These are phyloP conservation scores for Marsdenia floribunda DNA, from an alignment of 257 asterid species.

Conservation along the genomic window DNA sequence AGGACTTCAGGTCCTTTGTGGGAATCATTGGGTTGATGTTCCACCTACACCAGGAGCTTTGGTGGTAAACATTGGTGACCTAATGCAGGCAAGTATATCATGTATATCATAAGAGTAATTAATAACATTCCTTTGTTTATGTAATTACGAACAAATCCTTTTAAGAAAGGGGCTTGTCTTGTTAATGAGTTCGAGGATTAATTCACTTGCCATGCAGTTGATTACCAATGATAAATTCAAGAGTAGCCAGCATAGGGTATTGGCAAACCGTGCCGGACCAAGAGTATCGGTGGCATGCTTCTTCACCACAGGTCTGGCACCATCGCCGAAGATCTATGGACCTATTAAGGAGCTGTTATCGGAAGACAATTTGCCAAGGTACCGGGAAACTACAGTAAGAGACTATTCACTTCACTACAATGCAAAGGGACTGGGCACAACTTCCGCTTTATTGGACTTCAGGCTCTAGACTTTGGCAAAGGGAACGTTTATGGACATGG, in stretches of 20 bases:
- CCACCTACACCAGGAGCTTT: constrained; percentile 19
- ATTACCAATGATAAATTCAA: constrained; percentile 47
- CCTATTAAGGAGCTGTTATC: constrained; percentile 49
- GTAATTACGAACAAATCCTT: no score
- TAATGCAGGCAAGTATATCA: constrained; percentile 11
- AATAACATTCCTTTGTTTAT: no score
- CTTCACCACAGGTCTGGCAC: constrained; percentile 40
- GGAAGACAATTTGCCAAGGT: constrained; percentile 39
- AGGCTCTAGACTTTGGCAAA: constrained; percentile 20
- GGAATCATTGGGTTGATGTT: constrained; percentile 18
- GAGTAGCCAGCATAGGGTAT: constrained; percentile 43
- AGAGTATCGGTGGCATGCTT: constrained; percentile 51
- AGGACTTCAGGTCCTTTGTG: constrained; percentile 17
- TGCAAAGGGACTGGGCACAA: constrained; percentile 42
- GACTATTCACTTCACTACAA: constrained; percentile 41
- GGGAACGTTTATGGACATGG: neutral
- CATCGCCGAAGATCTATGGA: constrained; percentile 34
- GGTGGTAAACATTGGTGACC: constrained; percentile 16
- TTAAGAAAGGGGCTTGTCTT: no score
- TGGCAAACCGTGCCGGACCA: constrained; percentile 37
- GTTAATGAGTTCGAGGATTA: no score
- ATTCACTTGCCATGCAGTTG: constrained; percentile 26
- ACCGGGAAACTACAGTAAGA: constrained; percentile 36
- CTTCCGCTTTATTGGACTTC: constrained; percentile 40
- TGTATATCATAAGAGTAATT: no score